A percentile compares a stretch with the other conserved stretches of the same genome.
Conservation (phyloP, 106 monocot genomes). For the Platanthera guangdongensis region DNA sequence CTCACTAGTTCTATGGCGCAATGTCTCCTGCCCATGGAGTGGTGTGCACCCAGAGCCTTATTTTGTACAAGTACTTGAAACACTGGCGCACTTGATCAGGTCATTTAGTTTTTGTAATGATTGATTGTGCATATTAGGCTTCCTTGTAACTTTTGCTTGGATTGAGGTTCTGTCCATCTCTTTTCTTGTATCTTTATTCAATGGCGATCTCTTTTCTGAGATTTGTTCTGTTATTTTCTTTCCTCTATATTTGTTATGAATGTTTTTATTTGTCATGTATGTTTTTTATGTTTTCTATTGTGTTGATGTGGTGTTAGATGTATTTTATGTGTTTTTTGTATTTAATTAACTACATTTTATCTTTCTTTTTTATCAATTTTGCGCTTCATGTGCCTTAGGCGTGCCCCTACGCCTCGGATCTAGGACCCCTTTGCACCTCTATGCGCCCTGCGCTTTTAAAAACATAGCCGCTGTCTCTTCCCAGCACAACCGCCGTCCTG, state of each 20-base stretch:
- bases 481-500: no score
- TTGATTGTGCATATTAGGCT: slow-evolving; percentile 4
- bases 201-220: not conserved
- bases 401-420: no score
- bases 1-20: no score
- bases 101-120: slow-evolving; percentile 16
- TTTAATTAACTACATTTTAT: no score
- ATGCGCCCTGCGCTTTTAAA: no score
- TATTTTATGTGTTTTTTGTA: no score
- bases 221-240: slow-evolving; percentile 11
- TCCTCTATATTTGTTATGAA: slow-evolving; percentile 3
- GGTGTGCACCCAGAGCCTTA: not conserved
- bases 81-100: not conserved
- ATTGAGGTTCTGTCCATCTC: slow-evolving; percentile 9
- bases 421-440: no score
- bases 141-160: not conserved
- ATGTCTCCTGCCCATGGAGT: no score
- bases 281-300: slow-evolving; percentile 9
- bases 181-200: slow-evolving; percentile 6
- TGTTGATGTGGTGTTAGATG: no score
- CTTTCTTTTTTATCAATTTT: no score
- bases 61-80: slow-evolving; percentile 4
- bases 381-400: no score
- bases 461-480: no score
- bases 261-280: slow-evolving; percentile 4